phyloP scores from a whole-genome alignment of 164 flowering plant genomes.

The Amborella trichopoda region DNA sequence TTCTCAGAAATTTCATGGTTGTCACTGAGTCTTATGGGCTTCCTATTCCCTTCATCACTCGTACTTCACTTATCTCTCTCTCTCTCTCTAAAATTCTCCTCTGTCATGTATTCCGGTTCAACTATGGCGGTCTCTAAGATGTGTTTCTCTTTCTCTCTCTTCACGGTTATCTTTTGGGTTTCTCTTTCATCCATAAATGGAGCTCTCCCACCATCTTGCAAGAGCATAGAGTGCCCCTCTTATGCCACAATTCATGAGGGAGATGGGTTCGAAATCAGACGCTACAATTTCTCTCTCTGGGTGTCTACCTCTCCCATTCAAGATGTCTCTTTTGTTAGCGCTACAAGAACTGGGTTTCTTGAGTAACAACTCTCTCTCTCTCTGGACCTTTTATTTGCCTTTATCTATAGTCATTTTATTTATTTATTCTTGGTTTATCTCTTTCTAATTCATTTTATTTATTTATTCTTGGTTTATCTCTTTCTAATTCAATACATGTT shows the following conservation, averaged over 20 bases:
- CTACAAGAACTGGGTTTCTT: conserved; percentile 56
- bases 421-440: background rate
- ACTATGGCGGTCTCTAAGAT: no score
- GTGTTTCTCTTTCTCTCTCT: no score
- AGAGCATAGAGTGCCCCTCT: conserved; percentile 72
- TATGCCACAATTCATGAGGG: conserved; percentile 37
- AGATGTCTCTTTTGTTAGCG: conserved; percentile 60
- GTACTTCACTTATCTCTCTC: no score
- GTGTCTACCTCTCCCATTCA: conserved; percentile 52
- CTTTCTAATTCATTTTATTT: background rate
- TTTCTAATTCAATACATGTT: background rate
- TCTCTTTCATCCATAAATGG: no score
- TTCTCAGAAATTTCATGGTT: no score
- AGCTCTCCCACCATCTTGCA: conserved; percentile 41
- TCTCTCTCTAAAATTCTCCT: no score
- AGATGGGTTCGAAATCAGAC: conserved; percentile 67
- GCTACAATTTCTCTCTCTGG: conserved; percentile 62
- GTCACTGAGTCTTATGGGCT: no score
- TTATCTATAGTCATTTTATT: background rate
- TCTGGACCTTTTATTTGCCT: background rate
- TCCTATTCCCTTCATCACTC: no score
- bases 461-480: background rate
- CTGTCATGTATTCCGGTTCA: no score
- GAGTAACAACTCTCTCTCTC: conserved; percentile 31
- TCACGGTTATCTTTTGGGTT: no score